These are phyloP conservation scores for Amorphotheca resinae DNA, from an alignment of 495 filamentous ascomycete genomes.

Conservation along the genomic window DNA sequence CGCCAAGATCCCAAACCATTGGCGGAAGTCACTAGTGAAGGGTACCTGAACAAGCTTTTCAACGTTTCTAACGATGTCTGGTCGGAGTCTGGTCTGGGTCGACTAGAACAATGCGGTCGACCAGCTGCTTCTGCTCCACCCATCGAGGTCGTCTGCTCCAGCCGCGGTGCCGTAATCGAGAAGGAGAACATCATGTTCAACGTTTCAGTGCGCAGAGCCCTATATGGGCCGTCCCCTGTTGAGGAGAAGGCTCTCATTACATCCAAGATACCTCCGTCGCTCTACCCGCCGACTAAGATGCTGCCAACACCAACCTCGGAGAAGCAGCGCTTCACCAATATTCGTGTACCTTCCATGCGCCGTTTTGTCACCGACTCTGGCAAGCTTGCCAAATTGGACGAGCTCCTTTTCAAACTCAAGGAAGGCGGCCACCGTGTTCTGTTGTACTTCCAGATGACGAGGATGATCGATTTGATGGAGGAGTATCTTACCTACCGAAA, in stretches of 20 bases:
- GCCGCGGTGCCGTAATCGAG: constrained; percentile 51
- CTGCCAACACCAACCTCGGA: constrained; percentile 65
- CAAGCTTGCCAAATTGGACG: constrained; percentile 86
- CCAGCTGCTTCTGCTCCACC: constrained; percentile 78
- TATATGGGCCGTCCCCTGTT: constrained; percentile 52
- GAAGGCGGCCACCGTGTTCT: constrained; percentile 87
- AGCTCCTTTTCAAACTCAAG: constrained; percentile 78
- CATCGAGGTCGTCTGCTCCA: constrained; percentile 63
- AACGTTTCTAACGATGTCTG: constrained; percentile 62
- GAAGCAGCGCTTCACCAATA: constrained; percentile 75
- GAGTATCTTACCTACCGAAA: constrained; percentile 98
- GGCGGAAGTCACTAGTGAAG: constrained; percentile 58
- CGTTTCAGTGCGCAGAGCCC: constrained; percentile 51
- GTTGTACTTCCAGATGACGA: constrained; percentile 99
- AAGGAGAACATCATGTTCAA: constrained; percentile 73
- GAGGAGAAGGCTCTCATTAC: constrained; percentile 65
- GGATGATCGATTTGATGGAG: constrained; percentile 99
- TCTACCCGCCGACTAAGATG: constrained; percentile 50
- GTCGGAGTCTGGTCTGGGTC: constrained; percentile 52
- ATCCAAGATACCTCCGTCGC: constrained; percentile 48
- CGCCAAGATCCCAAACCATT: constrained; percentile 54
- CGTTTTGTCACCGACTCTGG: constrained; percentile 97
- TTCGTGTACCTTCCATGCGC: constrained; percentile 93
- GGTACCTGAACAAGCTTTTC: constrained; percentile 60
- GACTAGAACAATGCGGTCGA: constrained; percentile 67